A percentile compares a stretch with the other conserved stretches of the same genome.
These are phyloP conservation scores for Xylaria telfairii DNA, from an alignment of 495 filamentous ascomycete genomes.

Conservation along the genomic window DNA sequence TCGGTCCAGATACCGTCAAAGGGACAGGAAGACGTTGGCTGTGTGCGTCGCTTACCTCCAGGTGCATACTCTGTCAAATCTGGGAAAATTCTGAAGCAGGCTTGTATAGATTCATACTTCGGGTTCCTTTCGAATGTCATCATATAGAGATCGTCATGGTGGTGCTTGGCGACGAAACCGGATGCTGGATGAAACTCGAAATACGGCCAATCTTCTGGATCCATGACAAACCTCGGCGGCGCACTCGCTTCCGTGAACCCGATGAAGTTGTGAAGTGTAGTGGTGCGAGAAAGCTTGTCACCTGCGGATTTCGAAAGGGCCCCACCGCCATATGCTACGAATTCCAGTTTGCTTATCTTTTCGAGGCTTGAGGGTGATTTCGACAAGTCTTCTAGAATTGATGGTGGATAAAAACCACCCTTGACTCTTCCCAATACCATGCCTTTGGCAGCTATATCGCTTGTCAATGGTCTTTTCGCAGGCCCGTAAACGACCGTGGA, in stretches of 20 bases:
- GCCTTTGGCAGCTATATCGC: neutral
- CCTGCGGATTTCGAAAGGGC: neutral
- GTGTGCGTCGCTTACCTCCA: neutral
- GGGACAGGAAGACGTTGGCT: neutral
- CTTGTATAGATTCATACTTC: neutral
- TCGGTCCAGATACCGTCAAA: neutral
- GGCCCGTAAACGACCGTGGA: neutral
- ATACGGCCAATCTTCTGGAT: neutral
- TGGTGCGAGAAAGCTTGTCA: constrained; percentile 4
- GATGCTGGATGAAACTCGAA: constrained; percentile 7
- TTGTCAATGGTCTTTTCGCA: neutral
- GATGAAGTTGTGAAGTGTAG: constrained; percentile 2
- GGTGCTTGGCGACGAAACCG: neutral
- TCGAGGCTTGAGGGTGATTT: neutral
- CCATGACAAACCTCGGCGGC: neutral
- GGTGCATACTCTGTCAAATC: neutral
- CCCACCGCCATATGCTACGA: neutral
- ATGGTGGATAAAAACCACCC: neutral
- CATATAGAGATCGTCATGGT: neutral
- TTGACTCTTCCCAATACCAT: neutral
- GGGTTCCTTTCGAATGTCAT: neutral
- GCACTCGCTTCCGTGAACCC: constrained; percentile 7
- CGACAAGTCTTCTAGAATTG: constrained; percentile 4
- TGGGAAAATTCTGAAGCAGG: constrained; percentile 3
- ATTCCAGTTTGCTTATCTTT: neutral